Evolutionary conservation across 768 basidiomycete species (phyloP), one percentile per base, ranked within the genome.

Genomic region (Leccinum olivaceopallidum): DNA sequence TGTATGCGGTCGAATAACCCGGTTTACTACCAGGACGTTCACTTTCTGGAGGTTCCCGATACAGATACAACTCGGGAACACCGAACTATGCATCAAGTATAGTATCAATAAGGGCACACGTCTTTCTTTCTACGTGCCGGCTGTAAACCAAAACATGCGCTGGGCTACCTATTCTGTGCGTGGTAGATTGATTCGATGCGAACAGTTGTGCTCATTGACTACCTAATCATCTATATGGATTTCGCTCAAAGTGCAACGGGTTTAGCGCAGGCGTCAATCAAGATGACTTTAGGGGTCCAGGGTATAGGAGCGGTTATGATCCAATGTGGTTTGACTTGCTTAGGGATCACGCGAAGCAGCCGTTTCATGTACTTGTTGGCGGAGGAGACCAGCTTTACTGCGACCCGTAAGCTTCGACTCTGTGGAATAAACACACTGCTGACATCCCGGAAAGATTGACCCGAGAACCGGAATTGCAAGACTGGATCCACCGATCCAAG

Each of bases 41-140:
- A 93, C 93, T 1, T 99, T 99, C 78, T 98, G 94, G 91, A 83
- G 96, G 56, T 98, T 98, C 77, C 80, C 87, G 68, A 85, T 98
- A 53, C 85, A 88, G 63, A 81, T 99, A 57, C 94, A 93, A 0
- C 73, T 98, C 2, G 80, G 81, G 2, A 75, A 78, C 9, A 77
- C 78, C 39, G 92, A 96, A 76, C 90, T 94, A 82, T 76, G 79
- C 53, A 81, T 98, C 55, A 80, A 76, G 58, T 99, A 99, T 74
- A 82, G 82, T 56, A 80, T 99, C 67, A 98, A 98, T 71, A 77
- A 83, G 10, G 90, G 95, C 3, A 85, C 89, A 54, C 80, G 83
- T 61, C 77, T 93, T 53, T 81, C 84, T 37, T 99, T 99, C 73
- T 86, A 83, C 71, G 88, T 98, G 14, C 95, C 97, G 0, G 93